Evolutionary conservation across 345 rosid species (phyloP).

Genomic region (Eucalyptus grandis): DNA sequence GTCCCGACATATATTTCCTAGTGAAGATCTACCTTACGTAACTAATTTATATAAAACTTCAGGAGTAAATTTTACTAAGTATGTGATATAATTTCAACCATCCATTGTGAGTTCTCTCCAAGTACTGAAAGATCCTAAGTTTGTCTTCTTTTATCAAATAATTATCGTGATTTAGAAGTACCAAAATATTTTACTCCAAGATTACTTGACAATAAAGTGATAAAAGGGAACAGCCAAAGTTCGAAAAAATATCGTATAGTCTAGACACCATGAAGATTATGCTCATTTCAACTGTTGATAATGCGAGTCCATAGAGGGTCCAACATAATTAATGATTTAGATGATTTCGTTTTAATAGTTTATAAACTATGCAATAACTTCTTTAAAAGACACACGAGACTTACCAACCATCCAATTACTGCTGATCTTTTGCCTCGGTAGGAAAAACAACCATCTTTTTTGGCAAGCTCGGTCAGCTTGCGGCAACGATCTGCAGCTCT

Average conservation of each 20-base stretch:
- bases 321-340: not conserved
- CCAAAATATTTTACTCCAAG: not conserved
- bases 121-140: not conserved
- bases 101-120: not conserved
- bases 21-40: not conserved
- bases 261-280: not conserved
- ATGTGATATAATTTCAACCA: not conserved
- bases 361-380: not conserved
- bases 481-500: not conserved
- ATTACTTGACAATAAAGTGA: not conserved
- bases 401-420: conserved; percentile 60
- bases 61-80: not conserved
- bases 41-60: not conserved
- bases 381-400: not conserved
- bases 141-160: not conserved
- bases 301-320: fast-evolving
- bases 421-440: conserved; percentile 50
- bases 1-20: not conserved
- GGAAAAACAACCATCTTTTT: conserved; percentile 25
- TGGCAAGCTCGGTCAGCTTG: conserved; percentile 56
- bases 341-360: not conserved
- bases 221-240: not conserved
- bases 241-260: not conserved
- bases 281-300: not conserved
- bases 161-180: fast-evolving